Base-by-base conservation (phyloP, 1,139 yeast genomes). In the Pichia norvegensis region DNA sequence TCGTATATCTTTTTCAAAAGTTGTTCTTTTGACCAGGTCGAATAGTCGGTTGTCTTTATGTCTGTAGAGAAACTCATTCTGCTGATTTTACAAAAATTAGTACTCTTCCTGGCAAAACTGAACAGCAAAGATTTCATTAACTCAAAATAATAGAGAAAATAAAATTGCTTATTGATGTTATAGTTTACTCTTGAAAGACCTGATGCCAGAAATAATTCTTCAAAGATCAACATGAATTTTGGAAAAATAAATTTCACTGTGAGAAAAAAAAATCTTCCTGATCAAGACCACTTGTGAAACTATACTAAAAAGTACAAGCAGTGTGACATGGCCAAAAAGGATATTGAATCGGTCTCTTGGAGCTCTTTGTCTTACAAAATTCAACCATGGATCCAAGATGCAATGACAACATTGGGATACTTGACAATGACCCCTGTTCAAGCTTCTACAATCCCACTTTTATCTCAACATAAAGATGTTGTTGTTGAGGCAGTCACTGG, bases 401-500 rank as follows among this genome's bases (percentile, higher is more conserved):
- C 95, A 2, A 72, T 90, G 27, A 66, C 67, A 19, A 77, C 90
- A 1, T 65, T 84, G 54, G 97, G 95, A 1, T 90, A 77, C 60
- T 75, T 78, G 2, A 67, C 77, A 16, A 88, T 92, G 97, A 92
- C 99, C 0, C 97, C 99, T 0, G 98, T 92, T 0, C 99, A 92
- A 62, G 98, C 98, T 0, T 79, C 97, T 0, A 84, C 95, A 0
- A 85, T 92, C 43, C 98, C 99, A 0, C 68, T 90, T 45, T 78
- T 94, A 55, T 67, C 84, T 40, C 82, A 82, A n/a, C 85, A 90
- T 58, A 92, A 92, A 60, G 98, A 92, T 66, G 97, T 92, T 10
- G 95, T 94, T 10, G 97, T 88, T 2, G 96, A 90, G 60, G 88
- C 97, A 0, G 96, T 88, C 2, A 92, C 98, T 0, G 98, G 98